phyloP scores from a whole-genome alignment of 352 stramenopile species.

The Globisporangium canariense region DNA sequence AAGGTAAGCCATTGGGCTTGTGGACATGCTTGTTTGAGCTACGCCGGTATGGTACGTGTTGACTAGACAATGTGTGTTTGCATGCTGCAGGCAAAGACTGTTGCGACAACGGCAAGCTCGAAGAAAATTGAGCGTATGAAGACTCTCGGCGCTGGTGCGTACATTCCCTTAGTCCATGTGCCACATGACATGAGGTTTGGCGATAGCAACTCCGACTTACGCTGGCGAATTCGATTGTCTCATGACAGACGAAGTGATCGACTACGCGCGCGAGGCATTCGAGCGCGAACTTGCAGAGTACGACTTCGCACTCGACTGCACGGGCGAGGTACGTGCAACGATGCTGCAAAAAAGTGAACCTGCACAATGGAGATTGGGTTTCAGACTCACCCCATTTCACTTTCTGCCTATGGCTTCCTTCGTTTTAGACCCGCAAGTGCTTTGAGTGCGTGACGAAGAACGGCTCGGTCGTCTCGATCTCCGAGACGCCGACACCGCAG shows the following conservation, averaged over 20 bases:
- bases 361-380: background rate
- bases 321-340: constrained; percentile 47
- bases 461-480: constrained; percentile 38
- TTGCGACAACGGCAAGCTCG: constrained; percentile 66
- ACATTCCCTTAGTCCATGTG: background rate
- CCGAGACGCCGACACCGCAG: constrained; percentile 30
- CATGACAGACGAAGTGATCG: constrained; percentile 51
- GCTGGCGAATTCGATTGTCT: background rate
- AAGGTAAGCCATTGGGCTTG: constrained; percentile 31
- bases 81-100: constrained; percentile 39
- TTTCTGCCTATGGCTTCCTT: background rate
- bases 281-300: constrained; percentile 67
- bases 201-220: too few relatives aligned
- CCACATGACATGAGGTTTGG: background rate
- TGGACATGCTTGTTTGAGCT: background rate
- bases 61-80: background rate
- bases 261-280: constrained; percentile 66
- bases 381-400: background rate
- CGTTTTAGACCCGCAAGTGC: constrained; percentile 30
- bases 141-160: constrained; percentile 44
- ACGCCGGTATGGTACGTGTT: too few relatives aligned
- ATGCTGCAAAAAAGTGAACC: too few relatives aligned
- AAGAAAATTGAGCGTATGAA: constrained; percentile 68
- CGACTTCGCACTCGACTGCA: constrained; percentile 78
- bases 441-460: constrained; percentile 42